phyloP scores from a whole-genome alignment of 306 rosid species.

The Cajanus cajan region DNA sequence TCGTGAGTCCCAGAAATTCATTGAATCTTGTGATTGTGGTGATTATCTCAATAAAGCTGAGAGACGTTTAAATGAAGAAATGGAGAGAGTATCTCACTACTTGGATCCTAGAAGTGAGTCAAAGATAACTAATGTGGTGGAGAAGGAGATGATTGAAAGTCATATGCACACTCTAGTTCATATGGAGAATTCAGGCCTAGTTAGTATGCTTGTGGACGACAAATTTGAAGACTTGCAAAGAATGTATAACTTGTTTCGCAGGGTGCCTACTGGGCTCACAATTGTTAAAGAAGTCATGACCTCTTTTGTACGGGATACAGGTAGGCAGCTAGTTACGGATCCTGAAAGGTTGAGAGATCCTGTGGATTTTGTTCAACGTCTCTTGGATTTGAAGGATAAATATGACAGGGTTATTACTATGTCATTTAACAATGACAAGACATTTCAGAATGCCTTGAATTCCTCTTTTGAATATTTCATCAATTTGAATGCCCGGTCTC shows the following conservation, averaged over 20 bases:
- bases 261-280: slow-evolving; percentile 49
- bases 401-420: slow-evolving; percentile 43
- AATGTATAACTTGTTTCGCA: slow-evolving; percentile 49
- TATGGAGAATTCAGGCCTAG: slow-evolving; percentile 60
- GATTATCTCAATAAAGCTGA: slow-evolving; percentile 57
- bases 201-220: slow-evolving; percentile 51
- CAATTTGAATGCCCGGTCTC: slow-evolving; percentile 59
- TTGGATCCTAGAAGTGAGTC: slow-evolving; percentile 49
- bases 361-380: slow-evolving; percentile 56
- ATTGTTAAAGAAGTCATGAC: slow-evolving; percentile 54
- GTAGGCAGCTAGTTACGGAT: slow-evolving; percentile 50
- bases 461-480: slow-evolving; percentile 61
- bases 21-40: slow-evolving; percentile 58
- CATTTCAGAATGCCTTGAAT: slow-evolving; percentile 60
- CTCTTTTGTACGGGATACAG: slow-evolving; percentile 44
- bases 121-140: slow-evolving; percentile 49
- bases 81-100: slow-evolving; percentile 55
- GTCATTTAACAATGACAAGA: slow-evolving; percentile 51
- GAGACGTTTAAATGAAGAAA: slow-evolving; percentile 52
- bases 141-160: slow-evolving; percentile 53
- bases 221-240: slow-evolving; percentile 55
- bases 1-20: slow-evolving; percentile 51
- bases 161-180: slow-evolving; percentile 50
- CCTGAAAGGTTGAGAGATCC: slow-evolving; percentile 60
- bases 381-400: slow-evolving; percentile 56